A percentile compares a stretch with the other conserved stretches of the same genome.
Evolutionary conservation across 768 basidiomycete genomes (phyloP).

Genomic region (Coprinellus micaceus): DNA sequence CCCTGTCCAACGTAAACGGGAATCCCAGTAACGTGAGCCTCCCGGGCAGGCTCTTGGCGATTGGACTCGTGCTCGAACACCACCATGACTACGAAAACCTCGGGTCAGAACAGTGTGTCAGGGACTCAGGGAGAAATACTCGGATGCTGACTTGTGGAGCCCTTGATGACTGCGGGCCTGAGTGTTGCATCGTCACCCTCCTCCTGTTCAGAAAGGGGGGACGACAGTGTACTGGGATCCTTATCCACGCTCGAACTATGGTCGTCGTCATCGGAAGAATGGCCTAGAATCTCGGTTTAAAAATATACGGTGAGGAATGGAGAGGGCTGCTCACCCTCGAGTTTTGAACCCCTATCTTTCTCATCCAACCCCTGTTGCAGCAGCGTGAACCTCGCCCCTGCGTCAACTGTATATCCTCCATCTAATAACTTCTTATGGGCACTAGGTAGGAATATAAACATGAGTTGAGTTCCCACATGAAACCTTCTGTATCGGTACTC

Average conservation of each 20-base stretch:
- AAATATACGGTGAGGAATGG: neutral
- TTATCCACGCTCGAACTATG: too few relatives aligned
- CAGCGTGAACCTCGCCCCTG: neutral
- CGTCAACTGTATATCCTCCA: neutral
- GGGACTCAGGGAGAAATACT: neutral
- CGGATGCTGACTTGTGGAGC: neutral
- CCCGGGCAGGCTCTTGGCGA: neutral
- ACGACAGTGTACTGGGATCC: neutral
- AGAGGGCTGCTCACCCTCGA: neutral
- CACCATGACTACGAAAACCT: neutral
- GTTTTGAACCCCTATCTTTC: neutral
- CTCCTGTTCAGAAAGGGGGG: neutral
- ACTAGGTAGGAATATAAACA: neutral
- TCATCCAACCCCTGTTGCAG: neutral
- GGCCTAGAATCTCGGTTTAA: too few relatives aligned
- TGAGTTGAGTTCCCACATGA: neutral
- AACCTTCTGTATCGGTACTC: neutral
- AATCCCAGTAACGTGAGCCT: neutral
- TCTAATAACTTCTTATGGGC: neutral
- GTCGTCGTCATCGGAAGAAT: too few relatives aligned
- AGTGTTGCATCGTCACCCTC: neutral
- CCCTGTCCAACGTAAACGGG: neutral
- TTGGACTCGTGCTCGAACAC: neutral
- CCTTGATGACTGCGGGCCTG: neutral
- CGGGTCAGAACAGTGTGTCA: neutral